Evolutionary conservation across 441 rosid species (phyloP).

Genomic region (Erodium moschatum): DNA sequence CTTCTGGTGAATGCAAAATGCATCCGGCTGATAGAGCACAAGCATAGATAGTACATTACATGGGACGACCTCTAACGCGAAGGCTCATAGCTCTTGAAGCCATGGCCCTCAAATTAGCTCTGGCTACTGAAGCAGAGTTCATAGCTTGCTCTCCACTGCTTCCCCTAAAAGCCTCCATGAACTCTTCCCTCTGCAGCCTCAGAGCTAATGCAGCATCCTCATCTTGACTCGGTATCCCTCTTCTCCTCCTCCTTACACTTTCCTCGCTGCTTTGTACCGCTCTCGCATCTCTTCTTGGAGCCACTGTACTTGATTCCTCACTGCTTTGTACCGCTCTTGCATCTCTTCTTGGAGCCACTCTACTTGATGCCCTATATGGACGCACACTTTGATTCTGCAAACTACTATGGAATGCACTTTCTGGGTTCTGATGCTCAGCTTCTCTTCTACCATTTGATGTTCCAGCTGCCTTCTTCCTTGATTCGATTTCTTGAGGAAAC

Average conservation of each 20-base stretch:
- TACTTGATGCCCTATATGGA: constrained; percentile 13
- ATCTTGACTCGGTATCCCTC: constrained; percentile 46
- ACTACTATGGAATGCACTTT: constrained; percentile 17
- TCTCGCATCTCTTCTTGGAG: neutral
- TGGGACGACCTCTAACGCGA: constrained; percentile 32
- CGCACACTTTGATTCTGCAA: constrained; percentile 18
- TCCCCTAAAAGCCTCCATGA: constrained; percentile 49
- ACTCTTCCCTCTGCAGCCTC: constrained; percentile 78
- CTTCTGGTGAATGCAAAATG: neutral
- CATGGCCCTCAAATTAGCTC: constrained; percentile 84
- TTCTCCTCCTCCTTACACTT: constrained; percentile 28
- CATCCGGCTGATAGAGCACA: neutral
- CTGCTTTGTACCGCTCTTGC: constrained; percentile 16
- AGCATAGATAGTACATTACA: constrained; percentile 9
- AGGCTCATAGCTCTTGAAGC: constrained; percentile 65
- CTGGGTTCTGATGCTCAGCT: constrained; percentile 24
- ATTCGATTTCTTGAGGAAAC: constrained; percentile 77
- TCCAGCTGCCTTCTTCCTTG: constrained; percentile 44
- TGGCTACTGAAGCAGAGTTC: constrained; percentile 40
- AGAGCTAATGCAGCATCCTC: constrained; percentile 73
- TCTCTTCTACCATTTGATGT: constrained; percentile 19
- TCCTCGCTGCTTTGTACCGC: constrained; percentile 21
- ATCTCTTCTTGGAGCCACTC: neutral
- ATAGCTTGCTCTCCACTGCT: constrained; percentile 12
- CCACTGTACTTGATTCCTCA: constrained; percentile 15